Evolutionary conservation across 192 early-diverging fungal species (phyloP), one percentile per base, ranked within the genome.

Genomic region (Backusella tarrabulga): DNA sequence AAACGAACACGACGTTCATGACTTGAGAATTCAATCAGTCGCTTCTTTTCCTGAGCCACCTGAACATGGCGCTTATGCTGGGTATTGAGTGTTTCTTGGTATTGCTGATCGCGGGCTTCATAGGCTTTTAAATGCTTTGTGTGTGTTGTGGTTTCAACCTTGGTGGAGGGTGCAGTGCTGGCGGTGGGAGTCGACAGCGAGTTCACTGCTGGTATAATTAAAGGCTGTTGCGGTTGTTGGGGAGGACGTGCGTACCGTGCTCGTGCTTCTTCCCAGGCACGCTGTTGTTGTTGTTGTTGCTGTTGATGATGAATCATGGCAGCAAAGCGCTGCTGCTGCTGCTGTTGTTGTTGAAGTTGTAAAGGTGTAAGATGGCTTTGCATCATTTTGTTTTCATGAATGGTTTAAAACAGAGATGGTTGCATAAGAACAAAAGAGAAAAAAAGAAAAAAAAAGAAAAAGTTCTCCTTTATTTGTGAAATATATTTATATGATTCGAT

Each of bases 31-130:
- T 83, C 81, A 74, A 86, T 77, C 32, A 84, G 76, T 36, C 67
- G 60, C 34, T 83, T 80, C 68, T 90, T 90, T 26, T 83, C 86
- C 26, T 79, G 79, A 17, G 82, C 75, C 15, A 90, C 29, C 23
- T 74, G 77, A 12, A 78, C 56, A 66, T 90, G 88, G 46, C 80
- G 77, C 40, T 83, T 84, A 41, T 84, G 79, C 42, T 90, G 88
- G 6, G 78, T 38, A 29, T 90, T 86, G 38, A 90, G 84, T 11
- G 80, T 83, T n/a, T 80, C 74, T 63, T 87, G 83, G 75, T 88
- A 90, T 34, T 81, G 46, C 0, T 46, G 66, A 66, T 90, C 88
- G 50, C 87, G 77, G 29, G 77, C 63, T 67, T 87, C 79, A 75
- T 84, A 87, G 38, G 73, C 71, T 36, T 83, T 74, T 19, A 89